Evolutionary conservation across 2,329 filamentous ascomycete species (phyloP), one percentile per base, ranked within the genome.

Genomic region (Xylariaceae sp.): DNA sequence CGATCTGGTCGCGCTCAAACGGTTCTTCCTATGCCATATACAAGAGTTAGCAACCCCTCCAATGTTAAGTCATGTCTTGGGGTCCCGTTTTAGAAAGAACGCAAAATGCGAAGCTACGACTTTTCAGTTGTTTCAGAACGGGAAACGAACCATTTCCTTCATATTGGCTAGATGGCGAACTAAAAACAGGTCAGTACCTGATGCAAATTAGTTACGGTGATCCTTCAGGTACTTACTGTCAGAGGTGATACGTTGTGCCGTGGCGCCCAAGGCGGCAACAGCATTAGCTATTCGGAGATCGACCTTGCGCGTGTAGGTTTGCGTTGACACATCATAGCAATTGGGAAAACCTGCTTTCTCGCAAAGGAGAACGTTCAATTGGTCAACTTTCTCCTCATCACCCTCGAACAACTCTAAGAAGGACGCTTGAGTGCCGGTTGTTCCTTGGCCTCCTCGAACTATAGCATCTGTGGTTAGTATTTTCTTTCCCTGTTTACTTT

Each of bases 261-360:
- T 91, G n/a, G 90, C 82, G 20, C 90, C 92, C 49, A 96, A 86
- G 1, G 86, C 90, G 29, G 83, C 81, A 32, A 96, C 78, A n/a
- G 89, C 90, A 69, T 95, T 93, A 66, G 87, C 83, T n/a, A 96
- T 80, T 54, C 88, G 81, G 41, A 90, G 79, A 70, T 97, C 92
- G 52, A 96, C 87, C 76, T 95, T 95, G 60, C 91, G 84, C 3
- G 89, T 87, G 75, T 56, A 62, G 12, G 60, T 62, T 47, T 63
- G 61, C 7, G 59, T 63, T 5, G 52, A 59, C 21, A 57, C 48
- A n/a, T 20, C 14, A n/a, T 21, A 43, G 1, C 32, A 40, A 12
- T 14, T 86, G 7, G 76, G 71, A 71, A 86, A 86, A n/a, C 79
- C 81, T 37, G 75, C 71, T 69, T 84, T 84, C 55, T 79, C 50